These are phyloP conservation scores for Moringa oleifera DNA, from an alignment of 345 rosid genomes.

Conservation along the genomic window DNA sequence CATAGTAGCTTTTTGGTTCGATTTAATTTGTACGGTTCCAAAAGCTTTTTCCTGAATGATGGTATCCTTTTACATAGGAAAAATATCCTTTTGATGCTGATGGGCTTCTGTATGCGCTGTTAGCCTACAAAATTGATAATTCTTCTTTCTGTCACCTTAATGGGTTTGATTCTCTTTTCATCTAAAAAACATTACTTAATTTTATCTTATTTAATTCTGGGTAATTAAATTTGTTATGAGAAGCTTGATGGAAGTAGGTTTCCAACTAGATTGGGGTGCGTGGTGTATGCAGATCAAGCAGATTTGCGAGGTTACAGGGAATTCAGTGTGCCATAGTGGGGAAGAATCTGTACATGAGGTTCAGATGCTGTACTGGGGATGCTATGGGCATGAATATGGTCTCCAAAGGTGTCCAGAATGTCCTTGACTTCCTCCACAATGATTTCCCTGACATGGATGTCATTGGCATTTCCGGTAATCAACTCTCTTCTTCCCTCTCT, in stretches of 20 bases:
- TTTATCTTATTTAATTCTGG: too few relatives aligned
- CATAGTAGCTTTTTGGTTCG: too few relatives aligned
- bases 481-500: background rate
- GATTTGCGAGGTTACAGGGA: slow-evolving; percentile 46
- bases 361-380: slow-evolving; percentile 56
- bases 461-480: slow-evolving; percentile 48
- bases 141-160: too few relatives aligned
- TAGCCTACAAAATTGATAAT: too few relatives aligned
- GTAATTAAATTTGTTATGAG: too few relatives aligned
- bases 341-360: slow-evolving; percentile 46
- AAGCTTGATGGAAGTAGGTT: too few relatives aligned
- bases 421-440: slow-evolving; percentile 32
- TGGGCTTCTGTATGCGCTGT: background rate
- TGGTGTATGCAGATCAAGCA: slow-evolving; percentile 37
- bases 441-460: slow-evolving; percentile 57
- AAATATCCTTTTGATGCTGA: background rate
- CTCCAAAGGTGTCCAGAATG: slow-evolving; percentile 55
- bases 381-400: slow-evolving; percentile 81
- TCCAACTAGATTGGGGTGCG: too few relatives aligned
- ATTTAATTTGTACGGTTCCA: too few relatives aligned
- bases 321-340: slow-evolving; percentile 45
- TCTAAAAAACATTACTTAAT: too few relatives aligned
- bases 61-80: too few relatives aligned
- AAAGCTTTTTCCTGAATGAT: too few relatives aligned
- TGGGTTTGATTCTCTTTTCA: too few relatives aligned